A percentile compares a stretch with the other conserved stretches of the same genome.
Evolutionary conservation across 331 rosid species (phyloP).

Genomic region (Quercus phellos): DNA sequence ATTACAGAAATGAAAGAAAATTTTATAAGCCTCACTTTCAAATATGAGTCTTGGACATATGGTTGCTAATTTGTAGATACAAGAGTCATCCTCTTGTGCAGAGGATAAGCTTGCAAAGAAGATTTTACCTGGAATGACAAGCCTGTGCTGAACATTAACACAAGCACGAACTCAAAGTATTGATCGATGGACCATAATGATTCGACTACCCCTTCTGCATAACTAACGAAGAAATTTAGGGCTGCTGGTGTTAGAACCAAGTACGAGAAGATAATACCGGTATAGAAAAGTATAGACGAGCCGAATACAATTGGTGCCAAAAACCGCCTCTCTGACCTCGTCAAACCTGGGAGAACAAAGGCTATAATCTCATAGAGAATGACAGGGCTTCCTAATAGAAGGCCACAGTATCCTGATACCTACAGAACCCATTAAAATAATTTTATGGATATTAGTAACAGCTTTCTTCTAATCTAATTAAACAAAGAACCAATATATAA

Average conservation of each 20-base stretch:
- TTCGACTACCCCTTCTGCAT: conserved; percentile 94
- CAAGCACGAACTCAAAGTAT: conserved; percentile 86
- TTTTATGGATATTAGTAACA: background rate
- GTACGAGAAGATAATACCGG: conserved; percentile 84
- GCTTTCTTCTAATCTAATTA: background rate
- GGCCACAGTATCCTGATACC: conserved; percentile 98
- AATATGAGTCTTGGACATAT: background rate
- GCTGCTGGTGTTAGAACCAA: conserved; percentile 81
- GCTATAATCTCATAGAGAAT: conserved; percentile 86
- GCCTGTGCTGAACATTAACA: conserved; percentile 94
- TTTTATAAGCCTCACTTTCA: too few species aligned
- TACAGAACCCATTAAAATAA: conserved; percentile 32
- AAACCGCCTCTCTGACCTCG: conserved; percentile 75
- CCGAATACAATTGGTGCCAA: conserved; percentile 90
- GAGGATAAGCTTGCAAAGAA: background rate
- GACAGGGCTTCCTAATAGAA: conserved; percentile 86
- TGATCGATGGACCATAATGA: conserved; percentile 96
- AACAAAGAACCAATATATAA: background rate
- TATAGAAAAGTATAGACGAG: conserved; percentile 86
- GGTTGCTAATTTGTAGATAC: background rate
- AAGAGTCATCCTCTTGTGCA: background rate
- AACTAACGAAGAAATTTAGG: conserved; percentile 73
- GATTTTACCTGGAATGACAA: conserved; percentile 84
- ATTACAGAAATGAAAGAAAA: too few species aligned
- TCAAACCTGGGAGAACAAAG: conserved; percentile 87